Evolutionary conservation across 441 rosid genomes (phyloP), one percentile per base, ranked within the genome.

Genomic region (Populus hybrid): DNA sequence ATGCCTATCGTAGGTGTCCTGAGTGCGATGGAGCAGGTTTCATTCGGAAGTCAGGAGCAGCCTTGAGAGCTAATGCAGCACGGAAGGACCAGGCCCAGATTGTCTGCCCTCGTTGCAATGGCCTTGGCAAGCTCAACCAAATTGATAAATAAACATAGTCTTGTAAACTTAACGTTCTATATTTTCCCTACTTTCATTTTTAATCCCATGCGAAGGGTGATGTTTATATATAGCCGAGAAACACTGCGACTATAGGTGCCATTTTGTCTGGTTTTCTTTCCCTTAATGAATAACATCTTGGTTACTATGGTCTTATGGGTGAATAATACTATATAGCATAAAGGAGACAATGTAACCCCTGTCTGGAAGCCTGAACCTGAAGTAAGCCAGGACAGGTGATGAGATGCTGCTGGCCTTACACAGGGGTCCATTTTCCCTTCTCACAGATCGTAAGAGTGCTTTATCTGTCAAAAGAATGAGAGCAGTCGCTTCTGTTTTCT

Each of bases 1-100:
- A 7, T 35, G 36, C 9, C 36, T 8, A 35, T 74, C 28, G 7
- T 82, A 93, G 98, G 78, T 95, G 99, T 83, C 99, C 97, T 10
- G 97, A 88, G 81, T 95, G 99, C 63, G 99, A 95, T 20, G 99
- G 99, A 68, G 98, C 99, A 0, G 99, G 98, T 1, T 95, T 95
- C 80, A 86, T 95, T 42, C 85, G 98, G 83, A 69, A 82, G 73
- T 68, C 90, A 2, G 93, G 86, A 28, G 90, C 36, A 3, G 42
- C 92, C 0, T 76, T 93, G 86, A 88, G 94, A 83, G 97, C 95
- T 0, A 95, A 95, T 42, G 99, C 99, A 7, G 99, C 98, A 4
- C 70, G 98, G 76, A 93, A 95, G 83, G 98, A 95, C 81, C 88
- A 84, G 79, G 82, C 95, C 75, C 99, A 95, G 87, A 95, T 95